Evolutionary conservation across 164 flowering plant species (phyloP), one percentile per base, ranked within the genome.

Genomic region (Magnolia kwangsiensis): DNA sequence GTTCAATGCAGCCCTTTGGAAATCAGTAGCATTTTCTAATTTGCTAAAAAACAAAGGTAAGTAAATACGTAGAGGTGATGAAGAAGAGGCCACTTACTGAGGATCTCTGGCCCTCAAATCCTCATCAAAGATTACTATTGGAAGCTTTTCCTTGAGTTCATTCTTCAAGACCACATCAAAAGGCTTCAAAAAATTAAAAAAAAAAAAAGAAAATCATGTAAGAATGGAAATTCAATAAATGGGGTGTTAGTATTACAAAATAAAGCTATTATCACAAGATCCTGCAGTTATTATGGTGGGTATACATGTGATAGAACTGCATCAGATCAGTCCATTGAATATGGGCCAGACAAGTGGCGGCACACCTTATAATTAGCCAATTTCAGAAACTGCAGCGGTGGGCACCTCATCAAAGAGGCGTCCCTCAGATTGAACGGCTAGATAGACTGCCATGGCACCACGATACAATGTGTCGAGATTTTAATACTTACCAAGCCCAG

Each of bases 71-170:
- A 24, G 71, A 13, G n/a, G 14, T 7, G 13, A 7, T 68, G 16
- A 14, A 68, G 49, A 31, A n/a, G n/a, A 29, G 23, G 21, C 27
- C 24, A 88, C 96, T 89, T 85, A 93, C 98, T 81, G 86, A 58
- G 93, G 78, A 24, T 90, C 94, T 72, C 78, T 87, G 24, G 83
- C 76, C 70, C 78, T 79, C 61, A 88, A 59, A 27, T 67, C 72
- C 64, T 87, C 89, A 80, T 91, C 94, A 80, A 88, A 94, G 18
- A 79, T 69, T 37, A 92, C 74, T 8, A 72, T 78, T 58, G 89
- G 89, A 76, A 94, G 91, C 83, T 86, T 86, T 70, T 84, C 86
- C 74, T 82, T 87, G 67, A 89, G 76, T 55, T 90, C 91, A 68
- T 80, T 85, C 78, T 88, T 89, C 83, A 88, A 76, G 45, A 78